phyloP scores from a whole-genome alignment of 2,329 filamentous ascomycete species.

The Ophiostoma ulmi region DNA sequence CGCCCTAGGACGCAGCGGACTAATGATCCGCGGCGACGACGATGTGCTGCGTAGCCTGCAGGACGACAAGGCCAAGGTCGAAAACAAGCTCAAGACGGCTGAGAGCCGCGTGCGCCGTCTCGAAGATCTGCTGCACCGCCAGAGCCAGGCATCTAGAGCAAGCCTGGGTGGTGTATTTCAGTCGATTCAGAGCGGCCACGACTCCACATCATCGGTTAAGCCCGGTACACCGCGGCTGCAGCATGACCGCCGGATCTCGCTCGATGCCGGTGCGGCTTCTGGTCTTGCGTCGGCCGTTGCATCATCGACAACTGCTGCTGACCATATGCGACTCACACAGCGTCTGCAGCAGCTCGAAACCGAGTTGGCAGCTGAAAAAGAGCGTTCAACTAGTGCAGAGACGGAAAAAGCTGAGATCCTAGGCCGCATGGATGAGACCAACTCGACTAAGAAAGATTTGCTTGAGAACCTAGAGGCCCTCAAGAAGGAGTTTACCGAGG shows the following conservation, averaged over 20 bases:
- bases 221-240: constrained; percentile 35
- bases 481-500: constrained; percentile 79
- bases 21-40: constrained; percentile 81
- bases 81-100: constrained; percentile 71
- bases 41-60: constrained; percentile 72
- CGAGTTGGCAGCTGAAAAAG: constrained; percentile 61
- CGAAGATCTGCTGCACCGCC: constrained; percentile 86
- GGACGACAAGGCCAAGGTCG: constrained; percentile 71
- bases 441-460: constrained; percentile 88
- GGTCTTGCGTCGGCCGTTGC: constrained; percentile 3
- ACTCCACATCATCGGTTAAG: constrained; percentile 46
- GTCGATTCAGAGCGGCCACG: constrained; percentile 40
- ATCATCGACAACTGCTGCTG: constrained; percentile 26
- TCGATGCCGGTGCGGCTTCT: constrained; percentile 37
- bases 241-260: constrained; percentile 44
- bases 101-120: constrained; percentile 86
- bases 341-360: constrained; percentile 43
- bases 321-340: constrained; percentile 37
- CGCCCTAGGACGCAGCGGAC: constrained; percentile 77
- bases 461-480: constrained; percentile 91
- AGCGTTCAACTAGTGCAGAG: constrained; percentile 57
- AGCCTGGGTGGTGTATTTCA: constrained; percentile 54
- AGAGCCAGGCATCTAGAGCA: constrained; percentile 56
- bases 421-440: constrained; percentile 73
- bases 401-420: constrained; percentile 64